Base-by-base conservation (phyloP, 129 eudicot species). In the Rutidosis leptorrhynchoides region DNA sequence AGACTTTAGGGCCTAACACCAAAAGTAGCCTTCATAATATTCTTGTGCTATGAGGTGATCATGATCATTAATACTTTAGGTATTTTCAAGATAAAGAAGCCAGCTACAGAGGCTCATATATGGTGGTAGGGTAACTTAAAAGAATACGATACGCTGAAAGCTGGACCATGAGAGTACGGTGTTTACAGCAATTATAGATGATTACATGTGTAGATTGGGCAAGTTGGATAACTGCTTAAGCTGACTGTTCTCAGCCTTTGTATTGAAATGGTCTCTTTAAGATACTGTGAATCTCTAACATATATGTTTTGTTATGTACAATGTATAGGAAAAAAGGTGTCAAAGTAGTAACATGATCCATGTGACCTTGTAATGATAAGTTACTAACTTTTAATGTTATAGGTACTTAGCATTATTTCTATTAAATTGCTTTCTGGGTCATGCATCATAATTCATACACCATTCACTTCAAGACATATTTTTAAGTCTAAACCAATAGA, bases 21-120 rank as follows among this genome's bases (percentile, higher is more conserved):
- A 51, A 48, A 62, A 61, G 76, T 71, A 53, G 68, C 62, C 49
- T 30, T 30, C 59, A 58, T 8, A 16, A 61, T 35, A 71, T 49
- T 46, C 33, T 61, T 25, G 52, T 21, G 52, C 76, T 61, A 27
- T 30, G 5, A 59, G 30, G 64, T 23, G 37, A 23, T 40, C 46
- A 40, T 40, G n/a, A 40, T 40, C 46, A 12, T 12, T 40, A 37
- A 0, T 37, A 19, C 56, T 52, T 17, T 20, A 52, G 15, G 4
- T 26, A 19, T 19, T 52, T 52, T 40, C 46, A 40, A 12, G 16
- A 0, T 0, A 40, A 40, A 40, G 46, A 40, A 40, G n/a, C 16
- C 46, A 40, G 12, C 46, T 40, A 40, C 46, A 12, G 46, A 11
- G 16, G 46, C n/a, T 40, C 46, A 40, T 40, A 40, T 12, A 40